Percentiles rank a stretch among this genome's conserved stretches.
Evolutionary conservation across 768 basidiomycete species (phyloP).

Genomic region (Tricholomella constricta): DNA sequence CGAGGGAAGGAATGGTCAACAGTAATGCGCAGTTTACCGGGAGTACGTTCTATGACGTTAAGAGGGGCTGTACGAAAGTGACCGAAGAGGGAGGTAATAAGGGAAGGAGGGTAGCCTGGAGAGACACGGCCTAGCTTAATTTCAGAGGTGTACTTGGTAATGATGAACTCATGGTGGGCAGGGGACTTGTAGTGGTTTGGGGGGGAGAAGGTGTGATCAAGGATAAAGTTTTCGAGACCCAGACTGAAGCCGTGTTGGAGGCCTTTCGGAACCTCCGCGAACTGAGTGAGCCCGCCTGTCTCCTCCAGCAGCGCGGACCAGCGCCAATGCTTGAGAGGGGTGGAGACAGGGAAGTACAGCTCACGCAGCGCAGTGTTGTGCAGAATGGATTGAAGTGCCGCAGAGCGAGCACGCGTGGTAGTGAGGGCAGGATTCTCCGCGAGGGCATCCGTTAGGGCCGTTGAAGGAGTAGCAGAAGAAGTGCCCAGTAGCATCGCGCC

Average conservation of each 20-base stretch:
- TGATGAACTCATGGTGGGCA: neutral
- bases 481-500: neutral
- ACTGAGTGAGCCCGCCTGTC: neutral
- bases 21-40: neutral
- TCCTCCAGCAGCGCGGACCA: slow-evolving; percentile 11
- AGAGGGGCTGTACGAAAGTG: slow-evolving; percentile 4
- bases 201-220: neutral
- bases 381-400: slow-evolving; percentile 8
- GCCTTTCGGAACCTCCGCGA: neutral
- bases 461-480: neutral
- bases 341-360: slow-evolving; percentile 15
- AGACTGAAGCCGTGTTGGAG: neutral
- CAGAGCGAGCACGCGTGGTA: slow-evolving; percentile 22
- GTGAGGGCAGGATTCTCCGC: neutral
- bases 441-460: slow-evolving; percentile 1
- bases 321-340: slow-evolving; percentile 11
- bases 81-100: neutral
- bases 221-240: neutral
- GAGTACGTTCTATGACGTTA: neutral
- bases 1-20: slow-evolving; percentile 2
- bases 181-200: slow-evolving; percentile 1
- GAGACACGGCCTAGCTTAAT: neutral
- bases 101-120: neutral
- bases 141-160: neutral
- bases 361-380: slow-evolving; percentile 2